Evolutionary conservation across 805 yeast species (phyloP).

Genomic region (Kregervanrija delftensis): DNA sequence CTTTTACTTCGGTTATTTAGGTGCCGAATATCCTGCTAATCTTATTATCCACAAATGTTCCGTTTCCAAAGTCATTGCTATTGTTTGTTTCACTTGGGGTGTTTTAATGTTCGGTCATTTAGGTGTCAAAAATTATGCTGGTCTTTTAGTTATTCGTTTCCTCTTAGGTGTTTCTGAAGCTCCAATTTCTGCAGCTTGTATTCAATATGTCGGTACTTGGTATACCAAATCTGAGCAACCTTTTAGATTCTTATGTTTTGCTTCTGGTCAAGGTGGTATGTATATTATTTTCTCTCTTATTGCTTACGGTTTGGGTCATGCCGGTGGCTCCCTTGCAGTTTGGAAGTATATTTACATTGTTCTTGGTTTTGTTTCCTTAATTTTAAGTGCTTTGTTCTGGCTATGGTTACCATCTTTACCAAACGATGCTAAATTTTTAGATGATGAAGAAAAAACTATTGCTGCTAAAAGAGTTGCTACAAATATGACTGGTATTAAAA

Average conservation of each 20-base stretch:
- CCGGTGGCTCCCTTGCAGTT: constrained; percentile 28
- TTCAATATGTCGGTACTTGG: constrained; percentile 22
- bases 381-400: constrained; percentile 25
- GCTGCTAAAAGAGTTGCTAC: constrained; percentile 21
- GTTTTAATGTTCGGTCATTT: constrained; percentile 26
- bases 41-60: constrained; percentile 39
- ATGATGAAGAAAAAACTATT: constrained; percentile 30
- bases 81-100: constrained; percentile 30
- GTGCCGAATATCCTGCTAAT: constrained; percentile 15
- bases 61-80: constrained; percentile 28
- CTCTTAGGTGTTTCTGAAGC: constrained; percentile 32
- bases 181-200: constrained; percentile 28
- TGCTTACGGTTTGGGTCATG: constrained; percentile 29
- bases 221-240: constrained; percentile 30
- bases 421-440: constrained; percentile 35
- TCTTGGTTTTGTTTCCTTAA: constrained; percentile 42
- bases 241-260: constrained; percentile 20
- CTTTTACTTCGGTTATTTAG: constrained; percentile 39
- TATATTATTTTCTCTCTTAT: constrained; percentile 24
- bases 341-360: constrained; percentile 60
- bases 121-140: constrained; percentile 30
- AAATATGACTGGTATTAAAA: constrained; percentile 25
- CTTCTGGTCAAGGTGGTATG: constrained; percentile 22
- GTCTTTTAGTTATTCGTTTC: constrained; percentile 26
- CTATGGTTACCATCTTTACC: constrained; percentile 40